phyloP scores from a whole-genome alignment of 2,329 filamentous ascomycete species.

The Gaeumannomyces sp. region DNA sequence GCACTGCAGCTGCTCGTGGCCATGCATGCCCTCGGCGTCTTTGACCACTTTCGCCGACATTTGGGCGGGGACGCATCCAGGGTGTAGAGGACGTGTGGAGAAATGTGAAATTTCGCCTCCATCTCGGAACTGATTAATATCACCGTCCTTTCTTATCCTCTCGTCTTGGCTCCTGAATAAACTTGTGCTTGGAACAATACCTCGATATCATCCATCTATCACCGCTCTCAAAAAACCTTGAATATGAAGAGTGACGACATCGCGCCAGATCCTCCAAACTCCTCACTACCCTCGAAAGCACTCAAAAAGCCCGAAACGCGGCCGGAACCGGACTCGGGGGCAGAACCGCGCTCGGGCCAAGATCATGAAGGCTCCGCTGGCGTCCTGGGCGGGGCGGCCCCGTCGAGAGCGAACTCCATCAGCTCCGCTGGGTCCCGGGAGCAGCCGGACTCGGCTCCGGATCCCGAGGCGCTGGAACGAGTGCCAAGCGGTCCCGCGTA shows the following conservation, averaged over 20 bases:
- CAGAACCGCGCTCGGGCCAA: too few species aligned
- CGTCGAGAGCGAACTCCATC: neutral
- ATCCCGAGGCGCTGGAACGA: slow-evolving; percentile 28
- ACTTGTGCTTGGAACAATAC: neutral
- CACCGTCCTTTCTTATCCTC: neutral
- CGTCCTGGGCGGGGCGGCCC: too few species aligned
- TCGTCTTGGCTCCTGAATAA: neutral
- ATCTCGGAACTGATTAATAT: neutral
- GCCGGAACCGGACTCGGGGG: too few species aligned
- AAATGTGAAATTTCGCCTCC: neutral
- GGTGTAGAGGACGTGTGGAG: neutral
- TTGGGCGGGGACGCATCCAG: neutral
- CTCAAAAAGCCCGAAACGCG: too few species aligned
- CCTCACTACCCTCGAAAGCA: too few species aligned
- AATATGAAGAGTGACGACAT: neutral
- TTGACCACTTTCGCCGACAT: neutral
- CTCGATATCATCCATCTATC: neutral
- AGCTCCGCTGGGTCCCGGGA: neutral
- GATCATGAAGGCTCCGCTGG: too few species aligned
- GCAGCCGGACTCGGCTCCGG: slow-evolving; percentile 14
- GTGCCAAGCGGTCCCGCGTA: slow-evolving; percentile 34
- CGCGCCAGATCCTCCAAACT: too few species aligned
- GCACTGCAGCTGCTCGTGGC: neutral
- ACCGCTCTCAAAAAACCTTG: neutral
- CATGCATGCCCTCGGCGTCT: neutral